Percentiles rank a stretch among this genome's conserved stretches.
phyloP scores from a whole-genome alignment of 768 basidiomycete species.

The Auricularia sp. region DNA sequence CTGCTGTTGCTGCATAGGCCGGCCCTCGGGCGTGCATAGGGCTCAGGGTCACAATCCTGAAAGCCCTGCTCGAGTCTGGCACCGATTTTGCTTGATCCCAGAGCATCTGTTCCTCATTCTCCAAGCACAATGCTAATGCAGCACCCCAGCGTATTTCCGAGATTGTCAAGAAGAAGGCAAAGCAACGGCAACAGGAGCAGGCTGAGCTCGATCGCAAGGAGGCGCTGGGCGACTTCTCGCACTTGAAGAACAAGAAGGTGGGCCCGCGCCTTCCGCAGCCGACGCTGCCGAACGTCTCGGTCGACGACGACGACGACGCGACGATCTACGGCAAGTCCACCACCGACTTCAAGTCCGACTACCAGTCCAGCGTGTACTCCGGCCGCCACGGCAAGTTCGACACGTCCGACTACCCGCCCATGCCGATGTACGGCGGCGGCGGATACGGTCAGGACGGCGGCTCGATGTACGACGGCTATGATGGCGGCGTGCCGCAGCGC shows the following conservation, averaged over 20 bases:
- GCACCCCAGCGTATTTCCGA: constrained; percentile 69
- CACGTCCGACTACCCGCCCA: not conserved
- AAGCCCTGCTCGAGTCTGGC: too few relatives aligned
- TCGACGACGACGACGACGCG: constrained; percentile 64
- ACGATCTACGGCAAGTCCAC: constrained; percentile 23
- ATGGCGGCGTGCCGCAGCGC: not conserved
- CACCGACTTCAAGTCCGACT: not conserved
- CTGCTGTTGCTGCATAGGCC: too few relatives aligned
- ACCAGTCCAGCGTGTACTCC: not conserved
- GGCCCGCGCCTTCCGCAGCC: constrained; percentile 83
- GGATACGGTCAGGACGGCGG: not conserved
- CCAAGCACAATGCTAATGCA: too few relatives aligned
- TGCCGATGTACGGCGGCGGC: not conserved
- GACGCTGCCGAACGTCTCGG: constrained; percentile 83
- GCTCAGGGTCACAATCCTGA: too few relatives aligned
- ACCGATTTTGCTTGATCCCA: too few relatives aligned
- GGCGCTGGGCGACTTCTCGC: constrained; percentile 82
- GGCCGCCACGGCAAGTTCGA: not conserved
- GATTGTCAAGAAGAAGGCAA: constrained; percentile 85
- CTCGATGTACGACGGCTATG: not conserved
- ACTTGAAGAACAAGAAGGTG: constrained; percentile 78
- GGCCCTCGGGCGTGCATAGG: too few relatives aligned
- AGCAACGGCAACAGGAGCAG: constrained; percentile 73
- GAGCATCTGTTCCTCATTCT: too few relatives aligned
- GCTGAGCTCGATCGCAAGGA: constrained; percentile 81